Evolutionary conservation across 352 stramenopile species (phyloP).

Genomic region (Hyaloperonospora arabidopsidis): DNA sequence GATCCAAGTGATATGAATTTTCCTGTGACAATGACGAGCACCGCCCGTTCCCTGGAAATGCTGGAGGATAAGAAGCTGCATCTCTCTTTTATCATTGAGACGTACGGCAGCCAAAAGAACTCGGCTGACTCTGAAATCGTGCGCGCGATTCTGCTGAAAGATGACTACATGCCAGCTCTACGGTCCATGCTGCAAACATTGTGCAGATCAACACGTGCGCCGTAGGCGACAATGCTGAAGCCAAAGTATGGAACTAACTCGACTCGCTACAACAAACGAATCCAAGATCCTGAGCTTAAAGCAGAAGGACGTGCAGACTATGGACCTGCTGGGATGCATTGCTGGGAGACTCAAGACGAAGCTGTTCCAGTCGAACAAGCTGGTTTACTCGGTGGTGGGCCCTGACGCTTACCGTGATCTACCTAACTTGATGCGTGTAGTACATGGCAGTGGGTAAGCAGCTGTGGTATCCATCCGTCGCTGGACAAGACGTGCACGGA

Average conservation of each 20-base stretch:
- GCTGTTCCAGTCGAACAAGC: slow-evolving; percentile 90
- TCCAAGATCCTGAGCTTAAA: slow-evolving; percentile 63
- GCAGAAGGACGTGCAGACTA: slow-evolving; percentile 50
- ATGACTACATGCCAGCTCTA: slow-evolving; percentile 52
- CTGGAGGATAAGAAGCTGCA: slow-evolving; percentile 26
- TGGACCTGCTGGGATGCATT: slow-evolving; percentile 99
- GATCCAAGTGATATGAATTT: slow-evolving; percentile 76
- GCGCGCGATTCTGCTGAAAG: slow-evolving; percentile 85
- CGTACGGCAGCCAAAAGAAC: slow-evolving; percentile 99
- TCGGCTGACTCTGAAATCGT: slow-evolving; percentile 98
- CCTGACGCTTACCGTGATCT: slow-evolving; percentile 98
- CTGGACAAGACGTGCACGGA: too few species aligned
- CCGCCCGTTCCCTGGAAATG: slow-evolving; percentile 51
- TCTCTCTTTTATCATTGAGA: slow-evolving; percentile 84
- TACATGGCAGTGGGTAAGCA: slow-evolving; percentile 59
- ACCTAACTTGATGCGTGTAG: slow-evolving; percentile 86
- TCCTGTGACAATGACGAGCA: slow-evolving; percentile 20
- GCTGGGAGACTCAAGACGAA: slow-evolving; percentile 96
- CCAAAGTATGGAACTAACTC: slow-evolving; percentile 87
- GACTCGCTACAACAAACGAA: slow-evolving; percentile 74
- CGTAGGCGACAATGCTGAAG: slow-evolving; percentile 98
- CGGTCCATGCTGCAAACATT: slow-evolving; percentile 85
- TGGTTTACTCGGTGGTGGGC: slow-evolving; percentile 96
- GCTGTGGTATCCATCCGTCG: slow-evolving; percentile 94
- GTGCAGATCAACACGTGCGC: slow-evolving; percentile 99